Evolutionary conservation across 2,329 filamentous ascomycete genomes (phyloP).

Genomic region (Aureobasidium sp.): DNA sequence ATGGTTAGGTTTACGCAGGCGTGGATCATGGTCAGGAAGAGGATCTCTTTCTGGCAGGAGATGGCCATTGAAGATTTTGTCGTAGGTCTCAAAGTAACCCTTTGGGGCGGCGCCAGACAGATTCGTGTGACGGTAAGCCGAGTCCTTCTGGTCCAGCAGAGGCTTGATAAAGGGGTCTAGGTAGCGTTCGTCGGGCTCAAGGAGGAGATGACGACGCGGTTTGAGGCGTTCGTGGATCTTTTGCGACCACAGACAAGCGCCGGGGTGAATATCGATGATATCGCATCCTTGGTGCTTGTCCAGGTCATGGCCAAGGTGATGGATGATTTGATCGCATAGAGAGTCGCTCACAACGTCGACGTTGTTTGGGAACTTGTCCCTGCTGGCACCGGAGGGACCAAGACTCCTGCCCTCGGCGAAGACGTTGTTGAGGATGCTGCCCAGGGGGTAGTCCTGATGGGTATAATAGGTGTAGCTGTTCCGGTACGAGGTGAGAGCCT

Average conservation of each 20-base stretch:
- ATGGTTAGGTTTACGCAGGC: constrained; percentile 52
- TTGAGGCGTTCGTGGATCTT: constrained; percentile 67
- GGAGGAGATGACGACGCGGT: constrained; percentile 72
- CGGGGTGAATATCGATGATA: constrained; percentile 80
- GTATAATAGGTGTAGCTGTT: background rate
- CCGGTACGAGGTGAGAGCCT: background rate
- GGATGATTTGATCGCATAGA: constrained; percentile 58
- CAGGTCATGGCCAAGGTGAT: constrained; percentile 62
- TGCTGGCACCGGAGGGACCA: background rate
- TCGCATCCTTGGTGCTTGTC: constrained; percentile 68
- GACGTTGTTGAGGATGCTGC: background rate
- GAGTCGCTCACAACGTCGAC: constrained; percentile 34
- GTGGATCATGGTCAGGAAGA: constrained; percentile 31
- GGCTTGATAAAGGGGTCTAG: constrained; percentile 54
- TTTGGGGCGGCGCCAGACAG: constrained; percentile 19
- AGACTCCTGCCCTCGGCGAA: background rate
- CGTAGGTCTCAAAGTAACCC: constrained; percentile 33
- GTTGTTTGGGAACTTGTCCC: constrained; percentile 1
- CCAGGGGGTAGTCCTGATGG: constrained; percentile 6
- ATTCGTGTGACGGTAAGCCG: constrained; percentile 41
- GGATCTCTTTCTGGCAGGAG: constrained; percentile 49
- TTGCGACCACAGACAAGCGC: constrained; percentile 66
- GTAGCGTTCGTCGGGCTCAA: constrained; percentile 58
- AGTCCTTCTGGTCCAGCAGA: constrained; percentile 31
- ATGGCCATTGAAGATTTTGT: constrained; percentile 41